Evolutionary conservation across 2,329 filamentous ascomycete genomes (phyloP).

Genomic region (Pseudocercospora crystallina): DNA sequence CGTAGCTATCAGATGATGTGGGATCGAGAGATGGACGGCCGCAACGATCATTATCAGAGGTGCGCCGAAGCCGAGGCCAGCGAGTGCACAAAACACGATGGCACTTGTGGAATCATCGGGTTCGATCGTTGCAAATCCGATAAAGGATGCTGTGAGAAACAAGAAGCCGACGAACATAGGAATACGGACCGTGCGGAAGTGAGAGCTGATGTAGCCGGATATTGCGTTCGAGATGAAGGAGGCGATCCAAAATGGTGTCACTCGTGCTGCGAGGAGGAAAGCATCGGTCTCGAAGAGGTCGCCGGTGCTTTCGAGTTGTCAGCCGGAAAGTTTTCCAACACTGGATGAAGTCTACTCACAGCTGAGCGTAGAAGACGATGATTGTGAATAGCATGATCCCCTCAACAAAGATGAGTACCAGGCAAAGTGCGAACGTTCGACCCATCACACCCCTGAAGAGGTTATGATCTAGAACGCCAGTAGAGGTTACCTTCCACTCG

Average conservation of each 20-base stretch:
- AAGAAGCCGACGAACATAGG: conserved; percentile 19
- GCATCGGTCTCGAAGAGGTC: conserved; percentile 14
- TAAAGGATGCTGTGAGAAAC: conserved; percentile 15
- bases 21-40: conserved; percentile 20
- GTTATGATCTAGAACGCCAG: conserved; percentile 21
- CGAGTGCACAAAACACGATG: conserved; percentile 16
- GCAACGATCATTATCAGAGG: conserved; percentile 23
- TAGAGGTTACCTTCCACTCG: conserved; percentile 19
- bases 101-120: conserved; percentile 18
- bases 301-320: conserved; percentile 4
- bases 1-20: conserved; percentile 23
- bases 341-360: conserved; percentile 18
- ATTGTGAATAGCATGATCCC: conserved; percentile 20
- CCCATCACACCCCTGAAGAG: conserved; percentile 15
- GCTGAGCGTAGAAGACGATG: conserved; percentile 18
- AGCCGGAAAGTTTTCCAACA: no score
- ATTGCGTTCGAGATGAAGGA: conserved; percentile 2
- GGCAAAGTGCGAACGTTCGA: conserved; percentile 14
- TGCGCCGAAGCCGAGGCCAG: conserved; percentile 21
- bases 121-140: conserved; percentile 19
- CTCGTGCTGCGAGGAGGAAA: conserved; percentile 3
- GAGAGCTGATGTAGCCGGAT: conserved; percentile 16
- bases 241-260: conserved; percentile 20
- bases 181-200: conserved; percentile 11
- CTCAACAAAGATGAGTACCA: conserved; percentile 21